These are phyloP conservation scores for Zygoascus flipseniorum DNA, from an alignment of 805 yeast species.

Conservation along the genomic window DNA sequence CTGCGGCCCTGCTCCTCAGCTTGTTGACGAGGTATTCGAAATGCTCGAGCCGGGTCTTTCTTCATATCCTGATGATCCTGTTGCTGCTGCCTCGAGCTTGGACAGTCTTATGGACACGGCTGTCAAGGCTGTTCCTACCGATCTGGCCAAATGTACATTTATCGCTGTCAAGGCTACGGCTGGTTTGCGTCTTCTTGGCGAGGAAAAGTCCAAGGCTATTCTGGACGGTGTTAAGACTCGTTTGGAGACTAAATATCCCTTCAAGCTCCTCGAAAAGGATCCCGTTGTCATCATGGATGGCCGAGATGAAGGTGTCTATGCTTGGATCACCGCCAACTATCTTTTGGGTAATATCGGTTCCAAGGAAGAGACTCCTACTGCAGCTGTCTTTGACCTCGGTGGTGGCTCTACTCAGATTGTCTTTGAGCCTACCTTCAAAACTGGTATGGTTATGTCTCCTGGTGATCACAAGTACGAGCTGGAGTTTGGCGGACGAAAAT, in stretches of 20 bases:
- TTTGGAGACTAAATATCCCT: constrained; percentile 75
- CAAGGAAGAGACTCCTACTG: constrained; percentile 68
- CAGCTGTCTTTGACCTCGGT: constrained; percentile 95
- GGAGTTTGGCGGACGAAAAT: constrained; percentile 72
- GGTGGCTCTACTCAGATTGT: constrained; percentile 99
- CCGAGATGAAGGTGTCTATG: constrained; percentile 94
- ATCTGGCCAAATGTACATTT: constrained; percentile 74
- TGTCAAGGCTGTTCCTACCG: constrained; percentile 63
- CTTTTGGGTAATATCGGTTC: constrained; percentile 87
- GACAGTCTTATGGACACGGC: constrained; percentile 78
- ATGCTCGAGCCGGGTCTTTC: constrained; percentile 93
- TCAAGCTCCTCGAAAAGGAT: constrained; percentile 71
- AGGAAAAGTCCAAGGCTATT: constrained; percentile 60
- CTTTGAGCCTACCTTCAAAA: constrained; percentile 75
- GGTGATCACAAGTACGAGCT: constrained; percentile 85
- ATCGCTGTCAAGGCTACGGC: constrained; percentile 98
- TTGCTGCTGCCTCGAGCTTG: constrained; percentile 82
- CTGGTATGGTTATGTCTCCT: constrained; percentile 51
- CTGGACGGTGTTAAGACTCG: constrained; percentile 68
- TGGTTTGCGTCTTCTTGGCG: constrained; percentile 82
- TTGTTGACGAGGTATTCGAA: constrained; percentile 71
- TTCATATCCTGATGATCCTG: constrained; percentile 67
- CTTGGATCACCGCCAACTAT: constrained; percentile 96
- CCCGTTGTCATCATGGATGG: constrained; percentile 95
- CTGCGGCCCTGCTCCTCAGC: constrained; percentile 74